These are phyloP conservation scores for Musa balbisiana DNA, from an alignment of 202 grass and related monocot species.

Conservation along the genomic window DNA sequence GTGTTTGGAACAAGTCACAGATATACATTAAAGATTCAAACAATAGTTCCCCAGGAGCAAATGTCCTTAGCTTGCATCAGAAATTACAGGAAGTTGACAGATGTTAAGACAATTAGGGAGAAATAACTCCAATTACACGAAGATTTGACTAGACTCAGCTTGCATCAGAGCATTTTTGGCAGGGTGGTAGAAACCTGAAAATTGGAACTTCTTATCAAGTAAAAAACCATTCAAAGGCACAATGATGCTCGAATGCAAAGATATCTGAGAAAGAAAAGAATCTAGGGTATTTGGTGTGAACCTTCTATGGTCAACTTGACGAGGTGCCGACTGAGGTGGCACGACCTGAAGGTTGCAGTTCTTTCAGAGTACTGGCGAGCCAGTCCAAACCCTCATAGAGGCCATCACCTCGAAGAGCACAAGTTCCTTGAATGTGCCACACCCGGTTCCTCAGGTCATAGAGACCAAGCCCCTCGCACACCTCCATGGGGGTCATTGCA, in stretches of 20 bases:
- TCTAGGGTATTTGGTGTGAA: neutral
- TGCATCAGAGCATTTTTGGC: neutral
- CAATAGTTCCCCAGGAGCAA: too few species aligned
- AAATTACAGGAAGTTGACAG: too few species aligned
- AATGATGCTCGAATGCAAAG: neutral
- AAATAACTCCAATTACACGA: too few species aligned
- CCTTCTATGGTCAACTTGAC: constrained; percentile 1
- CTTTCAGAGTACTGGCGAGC: constrained; percentile 62
- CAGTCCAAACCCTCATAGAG: constrained; percentile 97
- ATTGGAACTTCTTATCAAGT: neutral
- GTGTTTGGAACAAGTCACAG: too few species aligned
- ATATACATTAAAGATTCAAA: too few species aligned
- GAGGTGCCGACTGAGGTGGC: constrained; percentile 36
- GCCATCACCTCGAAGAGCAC: constrained; percentile 83
- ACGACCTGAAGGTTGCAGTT: constrained; percentile 68
- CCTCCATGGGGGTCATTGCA: constrained; percentile 94
- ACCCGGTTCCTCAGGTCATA: constrained; percentile 74
- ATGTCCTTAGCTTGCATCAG: too few species aligned
- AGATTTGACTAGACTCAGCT: too few species aligned
- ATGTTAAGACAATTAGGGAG: too few species aligned
- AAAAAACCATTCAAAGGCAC: too few species aligned
- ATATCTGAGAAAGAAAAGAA: neutral
- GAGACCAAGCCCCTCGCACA: constrained; percentile 80
- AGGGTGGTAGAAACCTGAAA: neutral
- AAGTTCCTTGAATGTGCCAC: constrained; percentile 98